Evolutionary conservation across 176 grass and related monocot species (phyloP), one percentile per base, ranked within the genome.

Genomic region (Bonia amplexicaulis): DNA sequence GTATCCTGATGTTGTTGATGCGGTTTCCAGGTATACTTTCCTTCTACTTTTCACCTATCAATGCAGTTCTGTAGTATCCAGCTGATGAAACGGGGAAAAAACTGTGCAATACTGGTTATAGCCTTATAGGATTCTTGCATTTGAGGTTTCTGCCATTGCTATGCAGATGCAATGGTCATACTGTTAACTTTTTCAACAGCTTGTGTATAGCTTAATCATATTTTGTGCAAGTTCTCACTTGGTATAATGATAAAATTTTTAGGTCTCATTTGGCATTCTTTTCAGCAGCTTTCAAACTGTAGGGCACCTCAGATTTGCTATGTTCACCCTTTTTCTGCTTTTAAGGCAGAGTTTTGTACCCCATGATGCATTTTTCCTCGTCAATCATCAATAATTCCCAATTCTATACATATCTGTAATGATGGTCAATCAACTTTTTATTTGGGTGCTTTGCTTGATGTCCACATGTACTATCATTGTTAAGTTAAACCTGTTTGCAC

Each of bases 1-100:
- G 71, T 99, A 99, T 82, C 93, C 96, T 74, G 96, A 99, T 89
- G 96, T 99, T 46, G 90, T 99, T 73, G 89, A 90, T 84, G 94
- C 91, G 1, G 90, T 99, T 51, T 90, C 91, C 63, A 96, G 93
- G 96, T 99, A 94, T 85, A 48, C 52, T 74, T 66, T 19, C 47
- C 60, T 60, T 80, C 77, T 78, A 71, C 0, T 26, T 62, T 27
- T 62, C 12, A 62, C 59, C 11, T 27, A 26, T 62, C 23, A 62
- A 27, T 27, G 4, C 59, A 26, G 59, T 62, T 62, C 12, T 26
- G 10, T 62, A 26, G 59, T 62, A 25, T 12, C 23, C 59, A 62
- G 23, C 59, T 62, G 59, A 14, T 25, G 59, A 62, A 72, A 54
- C 0, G 11, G 57, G 59, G 4, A 20, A 13, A 31, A 70, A 53